Evolutionary conservation across 805 yeast genomes (phyloP), one percentile per base, ranked within the genome.

Genomic region (Priceomyces melissophilus): DNA sequence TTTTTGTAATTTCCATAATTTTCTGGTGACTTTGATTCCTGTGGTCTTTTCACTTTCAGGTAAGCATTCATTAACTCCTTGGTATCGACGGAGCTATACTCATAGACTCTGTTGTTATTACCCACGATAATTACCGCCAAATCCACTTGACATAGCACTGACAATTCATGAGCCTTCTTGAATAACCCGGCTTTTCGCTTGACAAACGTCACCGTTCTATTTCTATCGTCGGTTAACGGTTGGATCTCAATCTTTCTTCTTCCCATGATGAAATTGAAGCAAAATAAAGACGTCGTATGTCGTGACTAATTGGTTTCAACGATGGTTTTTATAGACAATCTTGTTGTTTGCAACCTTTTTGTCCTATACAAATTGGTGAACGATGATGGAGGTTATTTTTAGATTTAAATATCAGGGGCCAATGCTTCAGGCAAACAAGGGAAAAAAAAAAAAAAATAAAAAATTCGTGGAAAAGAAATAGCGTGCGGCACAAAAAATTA

Each of bases 111-210:
- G 54, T 87, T 82, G 60, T 82, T 89, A 53, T 80, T 79, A 13
- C 96, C 95, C 29, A 89, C 71, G 17, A 91, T 88, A 11, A 91
- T 81, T 25, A 91, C 91, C 2, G 98, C 95, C 25, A 93, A 73
- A 56, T 91, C 98, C 4, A 89, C 96, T 47, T 88, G 90, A 63
- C 98, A 91, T 30, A 91, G 72, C 9, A 91, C 91, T 1, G 96
- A 81, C 41, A 93, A 71, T 61, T 85, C 93, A 57, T 84, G 85
- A 2, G 91, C 91, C 60, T 84, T 85, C 56, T 86, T 86, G 65
- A 93, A 90, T 26, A 91, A 71, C 2, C 99, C 99, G 0, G 96
- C 95, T 61, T 91, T 91, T 41, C 99, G 78, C 63, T 91, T 91
- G 47, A 87, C 87, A 61, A 91, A 93, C 0, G 99, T 91, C 23